Percentiles rank a stretch among this genome's conserved stretches.
These are phyloP conservation scores for Neolecta irregularis DNA, from an alignment of 1,139 yeast genomes.

Conservation along the genomic window DNA sequence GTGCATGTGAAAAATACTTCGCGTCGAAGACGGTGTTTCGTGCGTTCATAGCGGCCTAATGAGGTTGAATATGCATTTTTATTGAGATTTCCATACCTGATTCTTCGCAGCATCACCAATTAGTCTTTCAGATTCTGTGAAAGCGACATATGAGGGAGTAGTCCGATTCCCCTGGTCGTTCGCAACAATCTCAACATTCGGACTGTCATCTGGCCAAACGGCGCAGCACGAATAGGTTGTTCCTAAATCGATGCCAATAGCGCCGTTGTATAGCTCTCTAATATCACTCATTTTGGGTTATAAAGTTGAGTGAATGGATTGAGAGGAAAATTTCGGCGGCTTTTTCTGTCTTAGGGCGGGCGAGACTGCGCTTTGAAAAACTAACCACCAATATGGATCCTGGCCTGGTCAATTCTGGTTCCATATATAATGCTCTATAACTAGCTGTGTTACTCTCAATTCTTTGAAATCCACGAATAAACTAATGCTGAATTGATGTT, in stretches of 20 bases:
- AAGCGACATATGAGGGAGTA: constrained; percentile 95
- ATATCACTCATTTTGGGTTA: constrained; percentile 30
- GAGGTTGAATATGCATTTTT: not conserved
- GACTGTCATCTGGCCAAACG: constrained; percentile 40
- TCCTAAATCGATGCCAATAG: constrained; percentile 93
- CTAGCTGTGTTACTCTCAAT: too few relatives aligned
- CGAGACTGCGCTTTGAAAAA: too few relatives aligned
- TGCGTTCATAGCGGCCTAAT: constrained; percentile 40
- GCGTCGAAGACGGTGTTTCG: constrained; percentile 93
- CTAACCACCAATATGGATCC: too few relatives aligned
- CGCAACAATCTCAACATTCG: constrained; percentile 69
- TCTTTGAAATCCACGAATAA: too few relatives aligned
- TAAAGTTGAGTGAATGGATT: too few relatives aligned
- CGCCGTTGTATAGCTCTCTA: constrained; percentile 99
- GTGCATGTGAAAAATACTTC: constrained; percentile 26
- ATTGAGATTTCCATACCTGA: constrained; percentile 44
- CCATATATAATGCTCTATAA: too few relatives aligned
- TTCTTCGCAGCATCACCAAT: constrained; percentile 99
- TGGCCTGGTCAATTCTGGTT: too few relatives aligned
- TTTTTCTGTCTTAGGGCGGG: too few relatives aligned
- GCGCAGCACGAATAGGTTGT: constrained; percentile 58
- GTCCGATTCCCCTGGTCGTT: constrained; percentile 99
- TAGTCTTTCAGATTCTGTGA: constrained; percentile 93
- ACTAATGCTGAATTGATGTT: too few relatives aligned
- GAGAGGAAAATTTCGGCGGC: too few relatives aligned